These are phyloP conservation scores for Cladosporium colombiae DNA, from an alignment of 2,329 filamentous ascomycete species.

Conservation along the genomic window DNA sequence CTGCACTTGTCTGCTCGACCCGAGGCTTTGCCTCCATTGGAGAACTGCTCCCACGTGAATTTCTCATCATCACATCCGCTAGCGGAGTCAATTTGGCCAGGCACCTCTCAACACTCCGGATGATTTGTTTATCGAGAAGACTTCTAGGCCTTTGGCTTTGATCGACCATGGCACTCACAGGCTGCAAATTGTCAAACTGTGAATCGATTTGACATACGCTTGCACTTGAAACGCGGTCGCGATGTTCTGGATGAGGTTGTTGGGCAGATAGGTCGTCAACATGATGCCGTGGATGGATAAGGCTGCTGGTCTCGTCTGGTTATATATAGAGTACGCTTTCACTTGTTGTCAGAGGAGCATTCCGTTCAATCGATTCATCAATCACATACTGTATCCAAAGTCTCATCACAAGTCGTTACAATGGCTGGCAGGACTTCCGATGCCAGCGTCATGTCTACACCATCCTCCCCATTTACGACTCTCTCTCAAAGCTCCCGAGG, in stretches of 20 bases:
- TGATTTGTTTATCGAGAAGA: background rate
- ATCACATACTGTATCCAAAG: background rate
- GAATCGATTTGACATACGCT: background rate
- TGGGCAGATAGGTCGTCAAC: background rate
- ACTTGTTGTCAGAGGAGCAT: too few relatives aligned
- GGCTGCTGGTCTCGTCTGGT: background rate
- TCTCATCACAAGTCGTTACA: background rate
- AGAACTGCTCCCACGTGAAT: background rate
- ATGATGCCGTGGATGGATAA: background rate
- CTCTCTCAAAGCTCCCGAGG: background rate
- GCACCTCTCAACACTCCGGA: background rate
- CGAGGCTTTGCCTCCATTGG: background rate
- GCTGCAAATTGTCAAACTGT: background rate
- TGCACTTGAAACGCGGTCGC: background rate
- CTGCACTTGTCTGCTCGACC: background rate
- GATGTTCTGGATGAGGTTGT: background rate
- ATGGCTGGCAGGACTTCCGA: background rate
- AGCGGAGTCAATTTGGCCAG: background rate
- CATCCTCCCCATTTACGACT: background rate
- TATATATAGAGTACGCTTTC: background rate
- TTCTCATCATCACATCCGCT: background rate
- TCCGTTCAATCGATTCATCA: too few relatives aligned
- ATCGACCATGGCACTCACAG: background rate
- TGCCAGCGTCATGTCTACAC: background rate
- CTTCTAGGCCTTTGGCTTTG: background rate